Evolutionary conservation across 2,329 filamentous ascomycete species (phyloP).

Genomic region (Xylariaceae sp.): DNA sequence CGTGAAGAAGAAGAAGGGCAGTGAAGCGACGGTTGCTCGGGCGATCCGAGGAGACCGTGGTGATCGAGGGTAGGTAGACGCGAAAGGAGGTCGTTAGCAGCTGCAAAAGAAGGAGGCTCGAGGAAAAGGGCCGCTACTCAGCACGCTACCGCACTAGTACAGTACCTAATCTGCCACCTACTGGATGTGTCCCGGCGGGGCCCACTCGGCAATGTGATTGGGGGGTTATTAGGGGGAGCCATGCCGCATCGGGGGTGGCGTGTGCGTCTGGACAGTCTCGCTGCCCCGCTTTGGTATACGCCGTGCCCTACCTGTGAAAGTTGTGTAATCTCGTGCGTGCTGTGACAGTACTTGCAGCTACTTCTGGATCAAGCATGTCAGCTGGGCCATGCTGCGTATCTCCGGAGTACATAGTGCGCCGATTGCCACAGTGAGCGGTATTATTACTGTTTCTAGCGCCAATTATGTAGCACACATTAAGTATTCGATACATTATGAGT

Average conservation of each 20-base stretch:
- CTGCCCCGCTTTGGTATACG: conserved; percentile 1
- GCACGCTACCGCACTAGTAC: conserved; percentile 11
- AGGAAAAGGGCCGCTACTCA: conserved; percentile 18
- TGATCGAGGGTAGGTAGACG: conserved; percentile 14
- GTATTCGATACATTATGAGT: too few relatives aligned
- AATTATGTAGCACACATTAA: too few relatives aligned
- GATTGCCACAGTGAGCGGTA: too few relatives aligned
- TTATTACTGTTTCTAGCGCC: too few relatives aligned
- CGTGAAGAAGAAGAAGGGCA: not conserved
- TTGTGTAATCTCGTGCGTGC: conserved; percentile 17
- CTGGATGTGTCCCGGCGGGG: conserved; percentile 11
- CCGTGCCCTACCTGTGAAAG: conserved; percentile 14
- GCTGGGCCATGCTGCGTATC: too few relatives aligned
- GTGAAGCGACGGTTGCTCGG: conserved; percentile 16
- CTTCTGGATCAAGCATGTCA: too few relatives aligned
- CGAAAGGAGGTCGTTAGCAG: conserved; percentile 22
- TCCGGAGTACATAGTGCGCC: too few relatives aligned
- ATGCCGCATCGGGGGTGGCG: conserved; percentile 13
- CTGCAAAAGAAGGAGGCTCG: conserved; percentile 22
- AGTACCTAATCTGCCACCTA: conserved; percentile 16
- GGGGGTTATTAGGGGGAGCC: conserved; percentile 14
- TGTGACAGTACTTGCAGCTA: not conserved
- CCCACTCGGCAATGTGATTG: conserved; percentile 11
- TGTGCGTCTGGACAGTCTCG: conserved; percentile 2
- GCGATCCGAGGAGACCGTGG: conserved; percentile 12